Evolutionary conservation across 306 rosid genomes (phyloP), one percentile per base, ranked within the genome.

Genomic region (Fragaria ananassa): DNA sequence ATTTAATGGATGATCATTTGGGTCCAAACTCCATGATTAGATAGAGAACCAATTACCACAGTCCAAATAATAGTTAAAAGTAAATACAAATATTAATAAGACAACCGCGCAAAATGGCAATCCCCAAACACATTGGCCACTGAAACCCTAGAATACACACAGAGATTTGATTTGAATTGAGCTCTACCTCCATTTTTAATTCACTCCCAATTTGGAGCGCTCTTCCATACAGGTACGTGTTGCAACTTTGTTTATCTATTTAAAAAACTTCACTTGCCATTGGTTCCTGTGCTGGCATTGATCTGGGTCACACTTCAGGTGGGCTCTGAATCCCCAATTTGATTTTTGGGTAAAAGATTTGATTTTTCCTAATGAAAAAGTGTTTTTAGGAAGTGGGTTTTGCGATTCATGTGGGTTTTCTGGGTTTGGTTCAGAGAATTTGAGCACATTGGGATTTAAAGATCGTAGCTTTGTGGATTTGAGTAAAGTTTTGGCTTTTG

Each of bases 391-490:
- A 31, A 63, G 44, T 66, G 78, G 58, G 70, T 58, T 74, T 61
- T 73, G 81, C 60, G 60, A 47, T 5, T 25, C 29, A 58, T 74
- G 62, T 74, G 81, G 71, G 42, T 73, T 31, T 37, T 68, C 13
- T 29, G 58, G 45, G 14, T 78, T 70, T 45, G 21, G 31, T 69
- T 35, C 19, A 17, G 51, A 10, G 34, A 72, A 62, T 70, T 68
- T 13, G n/a, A 79, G 56, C 69, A 74, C 82, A 77, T 77, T 82
- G 79, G 54, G 65, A 31, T 67, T 49, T 60, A 73, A 57, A 39
- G 50, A 63, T 44, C 62, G 56, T 62, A 57, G 50, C 17, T 73
- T 42, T 49, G 35, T 49, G 62, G 34, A 44, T 29, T 79, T 47
- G 44, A 21, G 21, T 45, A 17, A 63, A 35, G 19, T 31, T 34